Base-by-base conservation (phyloP, 225 moss, liverwort and hornwort genomes). In the Neckera pumila region DNA sequence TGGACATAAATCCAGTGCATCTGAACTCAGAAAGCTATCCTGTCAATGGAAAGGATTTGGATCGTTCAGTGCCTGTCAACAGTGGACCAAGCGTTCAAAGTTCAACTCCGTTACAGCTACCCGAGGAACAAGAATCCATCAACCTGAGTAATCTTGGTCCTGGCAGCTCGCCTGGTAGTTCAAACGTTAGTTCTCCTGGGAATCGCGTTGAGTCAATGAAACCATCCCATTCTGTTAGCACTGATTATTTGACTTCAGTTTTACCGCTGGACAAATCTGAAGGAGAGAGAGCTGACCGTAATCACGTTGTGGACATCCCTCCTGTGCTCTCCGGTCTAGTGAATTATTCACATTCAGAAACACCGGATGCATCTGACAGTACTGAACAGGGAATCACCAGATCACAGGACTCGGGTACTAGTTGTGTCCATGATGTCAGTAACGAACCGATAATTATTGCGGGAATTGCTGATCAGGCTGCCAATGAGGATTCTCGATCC, bases 111-210 rank as follows among this genome's bases (percentile, higher is more conserved):
- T 30, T 85, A 43, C 88, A 86, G 67, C 83, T 53, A 69, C 43
- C 65, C 38, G 92, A 90, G 86, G 91, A 88, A 57, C 89, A 92
- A 57, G 91, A 89, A 81, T 88, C 85, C 43, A 88, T 92, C 70
- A 90, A 66, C 75, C 64, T 89, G 75, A 92, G 56, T 31, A 91
- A 91, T 49, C 81, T 91, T 36, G 89, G 92, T 82, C 92, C 91
- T 12, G 91, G 86, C 43, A 91, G 91, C 88, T 91, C 92, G 58
- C 25, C 69, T 72, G 80, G 59, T 30, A 89, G 88, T 57, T 91
- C 91, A n/a, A 85, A 58, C 51, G 51, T 71, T 19, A 86, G 84
- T 40, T 94, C 94, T 31, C 89, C 88, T 85, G 76, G 86, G 31
- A 88, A 81, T 73, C 30, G 83, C n/a, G 56, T 58, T 72, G 82